phyloP scores from a whole-genome alignment of 1,284 basidiomycete genomes.

The Trichosporon ovoides region DNA sequence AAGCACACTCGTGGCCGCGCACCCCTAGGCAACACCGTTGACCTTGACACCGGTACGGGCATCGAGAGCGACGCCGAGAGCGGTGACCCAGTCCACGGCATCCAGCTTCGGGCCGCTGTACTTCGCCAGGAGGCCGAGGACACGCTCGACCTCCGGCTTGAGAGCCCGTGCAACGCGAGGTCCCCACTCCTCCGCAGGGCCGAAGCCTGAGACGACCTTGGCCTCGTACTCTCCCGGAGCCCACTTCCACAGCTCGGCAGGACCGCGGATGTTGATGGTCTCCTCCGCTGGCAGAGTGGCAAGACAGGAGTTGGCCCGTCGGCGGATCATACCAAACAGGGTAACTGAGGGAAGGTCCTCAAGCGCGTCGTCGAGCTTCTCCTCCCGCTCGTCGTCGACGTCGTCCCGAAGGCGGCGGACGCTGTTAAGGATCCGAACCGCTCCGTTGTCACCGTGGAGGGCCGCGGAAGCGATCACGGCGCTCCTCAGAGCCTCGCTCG shows the following conservation, averaged over 20 bases:
- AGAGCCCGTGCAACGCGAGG: conserved; percentile 41
- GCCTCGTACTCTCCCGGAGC: conserved; percentile 43
- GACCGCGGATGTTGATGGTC: conserved; percentile 25
- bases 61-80: conserved; percentile 40
- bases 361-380: conserved; percentile 47
- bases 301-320: conserved; percentile 38
- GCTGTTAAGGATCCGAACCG: conserved; percentile 24
- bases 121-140: conserved; percentile 24
- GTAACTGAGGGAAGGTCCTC: conserved; percentile 48
- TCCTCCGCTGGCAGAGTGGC: conserved; percentile 13
- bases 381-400: conserved; percentile 36
- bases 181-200: conserved; percentile 47
- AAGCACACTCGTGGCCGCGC: conserved; percentile 1
- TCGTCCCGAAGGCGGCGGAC: conserved; percentile 42
- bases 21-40: conserved; percentile 5
- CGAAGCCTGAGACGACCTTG: conserved; percentile 45
- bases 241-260: conserved; percentile 44
- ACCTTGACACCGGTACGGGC: conserved; percentile 40
- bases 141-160: conserved; percentile 45
- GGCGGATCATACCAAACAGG: conserved; percentile 40
- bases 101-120: conserved; percentile 19
- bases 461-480: conserved; percentile 39
- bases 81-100: conserved; percentile 41
- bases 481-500: conserved; percentile 46
- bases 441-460: conserved; percentile 29